Percentiles rank a stretch among this genome's conserved stretches.
Evolutionary conservation across 2,329 filamentous ascomycete genomes (phyloP).

Genomic region (Leptographium procerum): DNA sequence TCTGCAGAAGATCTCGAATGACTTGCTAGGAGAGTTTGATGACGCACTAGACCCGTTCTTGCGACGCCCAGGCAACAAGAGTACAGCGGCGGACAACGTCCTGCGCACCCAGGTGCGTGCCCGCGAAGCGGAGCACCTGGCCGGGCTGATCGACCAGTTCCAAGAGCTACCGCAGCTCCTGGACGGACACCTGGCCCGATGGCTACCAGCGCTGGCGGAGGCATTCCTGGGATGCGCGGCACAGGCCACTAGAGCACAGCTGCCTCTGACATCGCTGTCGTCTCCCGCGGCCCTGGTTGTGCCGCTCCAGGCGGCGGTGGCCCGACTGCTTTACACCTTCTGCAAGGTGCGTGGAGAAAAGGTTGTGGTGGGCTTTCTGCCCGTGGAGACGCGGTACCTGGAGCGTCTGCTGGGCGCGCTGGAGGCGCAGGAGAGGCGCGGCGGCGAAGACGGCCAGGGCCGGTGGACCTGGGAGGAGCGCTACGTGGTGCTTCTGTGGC

Average conservation of each 20-base stretch:
- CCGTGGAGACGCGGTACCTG: slow-evolving; percentile 77
- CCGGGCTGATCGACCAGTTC: slow-evolving; percentile 63
- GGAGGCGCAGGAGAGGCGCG: slow-evolving; percentile 35
- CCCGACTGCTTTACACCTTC: slow-evolving; percentile 72
- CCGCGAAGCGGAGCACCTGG: slow-evolving; percentile 14
- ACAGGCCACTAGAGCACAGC: slow-evolving; percentile 14
- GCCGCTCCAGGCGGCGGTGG: slow-evolving; percentile 59
- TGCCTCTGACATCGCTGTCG: not conserved
- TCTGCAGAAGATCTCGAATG: slow-evolving; percentile 47
- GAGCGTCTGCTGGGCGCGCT: slow-evolving; percentile 69
- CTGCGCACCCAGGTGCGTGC: slow-evolving; percentile 6
- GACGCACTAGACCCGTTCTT: slow-evolving; percentile 39
- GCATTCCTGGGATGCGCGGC: slow-evolving; percentile 53
- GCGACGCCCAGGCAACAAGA: slow-evolving; percentile 21
- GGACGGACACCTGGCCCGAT: slow-evolving; percentile 66
- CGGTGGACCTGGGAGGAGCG: slow-evolving; percentile 72
- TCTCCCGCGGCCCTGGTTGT: slow-evolving; percentile 24
- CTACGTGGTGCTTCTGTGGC: slow-evolving; percentile 81
- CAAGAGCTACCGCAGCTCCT: slow-evolving; percentile 92
- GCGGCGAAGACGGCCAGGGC: slow-evolving; percentile 1
- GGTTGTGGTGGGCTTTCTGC: slow-evolving; percentile 80
- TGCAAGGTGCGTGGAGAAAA: slow-evolving; percentile 94
- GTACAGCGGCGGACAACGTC: slow-evolving; percentile 25
- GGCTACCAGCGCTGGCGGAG: slow-evolving; percentile 63
- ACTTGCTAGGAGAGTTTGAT: slow-evolving; percentile 49